These are phyloP conservation scores for Mollisiaceae sp. DNA, from an alignment of 2,329 filamentous ascomycete species.

Conservation along the genomic window DNA sequence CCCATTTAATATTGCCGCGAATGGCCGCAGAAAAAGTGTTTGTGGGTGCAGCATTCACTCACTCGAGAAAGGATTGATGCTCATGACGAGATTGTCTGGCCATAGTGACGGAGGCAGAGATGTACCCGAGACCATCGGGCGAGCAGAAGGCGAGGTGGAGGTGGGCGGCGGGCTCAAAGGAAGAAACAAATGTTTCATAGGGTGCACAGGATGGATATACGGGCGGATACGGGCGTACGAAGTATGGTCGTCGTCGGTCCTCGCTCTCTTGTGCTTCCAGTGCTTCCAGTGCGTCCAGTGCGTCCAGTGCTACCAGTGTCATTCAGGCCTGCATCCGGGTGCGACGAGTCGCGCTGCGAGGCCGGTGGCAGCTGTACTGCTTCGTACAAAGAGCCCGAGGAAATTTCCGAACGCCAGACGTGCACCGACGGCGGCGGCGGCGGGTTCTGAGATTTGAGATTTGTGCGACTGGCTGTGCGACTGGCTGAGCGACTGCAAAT, in stretches of 20 bases:
- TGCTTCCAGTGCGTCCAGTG: too few species aligned
- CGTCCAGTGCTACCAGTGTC: too few species aligned
- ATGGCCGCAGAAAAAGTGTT: slow-evolving; percentile 2
- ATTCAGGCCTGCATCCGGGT: neutral
- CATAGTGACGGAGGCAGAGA: neutral
- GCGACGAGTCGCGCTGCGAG: neutral
- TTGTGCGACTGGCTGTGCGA: too few species aligned
- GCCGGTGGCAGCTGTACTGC: neutral
- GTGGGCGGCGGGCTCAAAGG: neutral
- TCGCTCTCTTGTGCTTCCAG: too few species aligned
- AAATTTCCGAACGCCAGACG: neutral
- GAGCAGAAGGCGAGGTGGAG: neutral
- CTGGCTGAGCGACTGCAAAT: too few species aligned
- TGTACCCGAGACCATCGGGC: neutral
- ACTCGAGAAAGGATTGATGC: neutral
- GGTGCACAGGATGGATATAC: neutral
- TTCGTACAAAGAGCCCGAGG: neutral
- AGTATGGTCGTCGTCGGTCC: too few species aligned
- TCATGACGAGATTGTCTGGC: neutral
- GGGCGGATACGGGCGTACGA: neutral
- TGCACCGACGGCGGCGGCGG: too few species aligned
- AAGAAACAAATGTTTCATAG: neutral
- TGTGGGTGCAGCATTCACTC: neutral
- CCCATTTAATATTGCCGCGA: slow-evolving; percentile 18
- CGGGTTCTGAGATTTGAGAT: too few species aligned